phyloP scores from a whole-genome alignment of 306 rosid genomes.

The Potentilla sterilis region DNA sequence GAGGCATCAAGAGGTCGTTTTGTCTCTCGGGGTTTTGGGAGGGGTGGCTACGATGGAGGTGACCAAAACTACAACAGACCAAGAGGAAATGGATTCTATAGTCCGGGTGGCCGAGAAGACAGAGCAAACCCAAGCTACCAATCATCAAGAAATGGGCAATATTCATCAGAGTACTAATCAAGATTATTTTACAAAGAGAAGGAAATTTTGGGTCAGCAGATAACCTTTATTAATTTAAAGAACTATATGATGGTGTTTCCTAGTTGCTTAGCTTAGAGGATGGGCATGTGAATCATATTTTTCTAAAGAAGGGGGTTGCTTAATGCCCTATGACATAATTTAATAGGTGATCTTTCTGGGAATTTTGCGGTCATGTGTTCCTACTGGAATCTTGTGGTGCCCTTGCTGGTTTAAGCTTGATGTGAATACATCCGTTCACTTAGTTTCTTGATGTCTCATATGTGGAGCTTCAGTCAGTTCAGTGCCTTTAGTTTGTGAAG shows the following conservation, averaged over 20 bases:
- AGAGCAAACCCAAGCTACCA: conserved; percentile 53
- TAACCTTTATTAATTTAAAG: conserved; percentile 29
- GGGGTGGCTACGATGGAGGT: conserved; percentile 59
- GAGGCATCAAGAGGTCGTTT: conserved; percentile 71
- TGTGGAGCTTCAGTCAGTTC: background rate
- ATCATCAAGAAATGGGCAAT: conserved; percentile 53
- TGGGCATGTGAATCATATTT: conserved; percentile 38
- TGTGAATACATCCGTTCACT: background rate
- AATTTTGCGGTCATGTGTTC: conserved; percentile 23
- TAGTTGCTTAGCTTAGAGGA: conserved; percentile 30
- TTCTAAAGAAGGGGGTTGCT: conserved; percentile 28
- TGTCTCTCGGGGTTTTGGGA: conserved; percentile 49
- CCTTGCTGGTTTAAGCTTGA: background rate
- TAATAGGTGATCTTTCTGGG: conserved; percentile 36
- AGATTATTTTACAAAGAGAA: conserved; percentile 6
- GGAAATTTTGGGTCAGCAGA: conserved; percentile 46
- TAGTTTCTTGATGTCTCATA: background rate
- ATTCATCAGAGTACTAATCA: conserved; percentile 45
- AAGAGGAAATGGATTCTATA: conserved; percentile 76
- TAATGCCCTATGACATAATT: conserved; percentile 24
- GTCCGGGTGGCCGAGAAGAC: conserved; percentile 60
- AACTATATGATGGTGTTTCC: conserved; percentile 33
- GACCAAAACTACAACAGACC: conserved; percentile 63
- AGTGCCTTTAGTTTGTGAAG: background rate
- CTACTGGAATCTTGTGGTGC: conserved; percentile 11